Conservation (phyloP, 805 yeast genomes). For the Candida saitoana region DNA sequence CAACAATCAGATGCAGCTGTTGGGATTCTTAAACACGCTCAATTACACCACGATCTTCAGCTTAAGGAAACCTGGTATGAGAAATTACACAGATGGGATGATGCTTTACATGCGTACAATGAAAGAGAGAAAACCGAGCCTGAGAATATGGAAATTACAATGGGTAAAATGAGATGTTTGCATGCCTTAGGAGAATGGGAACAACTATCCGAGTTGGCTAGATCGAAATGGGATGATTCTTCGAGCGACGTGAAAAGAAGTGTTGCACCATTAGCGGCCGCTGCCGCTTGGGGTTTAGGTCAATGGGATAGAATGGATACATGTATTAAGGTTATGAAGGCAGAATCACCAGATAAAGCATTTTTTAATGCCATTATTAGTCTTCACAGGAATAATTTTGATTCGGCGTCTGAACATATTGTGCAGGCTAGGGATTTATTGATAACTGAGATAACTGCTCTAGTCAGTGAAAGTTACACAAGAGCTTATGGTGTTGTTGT, state of each 20-base stretch:
- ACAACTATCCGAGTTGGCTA: slow-evolving; percentile 77
- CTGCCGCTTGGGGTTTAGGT: slow-evolving; percentile 97
- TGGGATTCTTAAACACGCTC: slow-evolving; percentile 93
- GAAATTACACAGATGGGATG: slow-evolving; percentile 96
- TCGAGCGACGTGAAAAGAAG: slow-evolving; percentile 69
- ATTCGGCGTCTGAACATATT: slow-evolving; percentile 74
- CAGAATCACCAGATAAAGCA: slow-evolving; percentile 90
- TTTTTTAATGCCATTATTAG: slow-evolving; percentile 89
- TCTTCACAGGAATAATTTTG: slow-evolving; percentile 81
- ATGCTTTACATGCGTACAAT: slow-evolving; percentile 86
- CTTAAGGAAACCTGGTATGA: slow-evolving; percentile 98
- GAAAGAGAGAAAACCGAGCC: slow-evolving; percentile 64
- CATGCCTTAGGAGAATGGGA: slow-evolving; percentile 99
- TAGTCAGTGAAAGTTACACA: slow-evolving; percentile 92
- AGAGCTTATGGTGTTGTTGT: slow-evolving; percentile 97
- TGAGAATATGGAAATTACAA: slow-evolving; percentile 77
- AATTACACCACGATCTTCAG: slow-evolving; percentile 83
- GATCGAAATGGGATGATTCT: slow-evolving; percentile 76
- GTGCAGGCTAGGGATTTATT: slow-evolving; percentile 80
- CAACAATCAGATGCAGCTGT: slow-evolving; percentile 98
- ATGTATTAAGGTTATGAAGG: slow-evolving; percentile 83
- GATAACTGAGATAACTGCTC: slow-evolving; percentile 89
- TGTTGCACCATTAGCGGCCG: slow-evolving; percentile 97
- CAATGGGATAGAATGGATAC: slow-evolving; percentile 96
- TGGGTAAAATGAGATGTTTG: slow-evolving; percentile 97